Conservation (phyloP, 805 yeast genomes). For the Ogataea ganodermae region DNA sequence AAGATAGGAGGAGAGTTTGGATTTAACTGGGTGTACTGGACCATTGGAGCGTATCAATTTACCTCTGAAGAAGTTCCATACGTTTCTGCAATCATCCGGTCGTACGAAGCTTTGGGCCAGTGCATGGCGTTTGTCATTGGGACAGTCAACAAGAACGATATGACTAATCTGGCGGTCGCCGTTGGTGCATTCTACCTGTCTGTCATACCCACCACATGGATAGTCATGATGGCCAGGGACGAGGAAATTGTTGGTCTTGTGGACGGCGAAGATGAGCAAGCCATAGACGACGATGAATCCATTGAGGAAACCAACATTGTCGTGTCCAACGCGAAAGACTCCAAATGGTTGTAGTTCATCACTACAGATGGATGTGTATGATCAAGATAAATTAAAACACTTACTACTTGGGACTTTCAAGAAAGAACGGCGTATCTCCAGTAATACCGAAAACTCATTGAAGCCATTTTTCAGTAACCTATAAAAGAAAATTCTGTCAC, state of each 20-base stretch:
- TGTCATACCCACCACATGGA: constrained; percentile 4
- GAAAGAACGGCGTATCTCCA: too few species aligned
- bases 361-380: too few species aligned
- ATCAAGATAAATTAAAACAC: too few species aligned
- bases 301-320: not conserved
- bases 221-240: not conserved
- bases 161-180: constrained; percentile 28
- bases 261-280: not conserved
- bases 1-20: constrained; percentile 26
- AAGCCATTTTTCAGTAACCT: constrained; percentile 14
- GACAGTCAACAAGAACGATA: constrained; percentile 26
- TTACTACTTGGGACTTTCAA: too few species aligned
- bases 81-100: constrained; percentile 26
- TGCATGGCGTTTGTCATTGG: constrained; percentile 26
- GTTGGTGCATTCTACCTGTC: constrained; percentile 25
- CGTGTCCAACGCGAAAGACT: too few species aligned
- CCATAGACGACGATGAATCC: not conserved
- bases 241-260: not conserved
- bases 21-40: constrained; percentile 33
- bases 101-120: constrained; percentile 28
- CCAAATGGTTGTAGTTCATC: too few species aligned
- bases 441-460: too few species aligned
- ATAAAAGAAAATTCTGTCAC: constrained; percentile 20
- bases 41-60: constrained; percentile 26
- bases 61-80: constrained; percentile 23